A percentile compares a stretch with the other conserved stretches of the same genome.
Conservation (phyloP, 202 grass and related monocot species). For the Brachypodium distachyon region DNA sequence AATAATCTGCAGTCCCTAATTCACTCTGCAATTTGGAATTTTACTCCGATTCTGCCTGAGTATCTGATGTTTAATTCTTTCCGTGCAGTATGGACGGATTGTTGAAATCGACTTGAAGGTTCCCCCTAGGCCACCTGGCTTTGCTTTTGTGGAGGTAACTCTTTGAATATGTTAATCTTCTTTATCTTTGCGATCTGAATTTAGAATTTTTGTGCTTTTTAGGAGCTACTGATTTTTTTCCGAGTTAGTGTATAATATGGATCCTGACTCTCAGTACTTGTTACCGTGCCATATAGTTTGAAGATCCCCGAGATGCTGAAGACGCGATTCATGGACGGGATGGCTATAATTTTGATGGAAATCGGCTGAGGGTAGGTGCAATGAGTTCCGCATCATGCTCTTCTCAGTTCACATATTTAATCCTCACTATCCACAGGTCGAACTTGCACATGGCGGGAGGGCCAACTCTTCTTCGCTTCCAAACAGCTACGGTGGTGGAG, state of each 20-base stretch:
- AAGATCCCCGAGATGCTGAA: slow-evolving; percentile 70
- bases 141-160: slow-evolving; percentile 75
- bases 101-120: slow-evolving; percentile 82
- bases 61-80: background rate
- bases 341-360: slow-evolving; percentile 79
- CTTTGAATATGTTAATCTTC: background rate
- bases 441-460: slow-evolving; percentile 78
- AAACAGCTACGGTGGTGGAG: slow-evolving; percentile 32
- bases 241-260: background rate
- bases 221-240: background rate
- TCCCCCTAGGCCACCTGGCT: slow-evolving; percentile 71
- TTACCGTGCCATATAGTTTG: slow-evolving; percentile 45
- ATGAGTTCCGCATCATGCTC: background rate
- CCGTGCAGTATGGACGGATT: slow-evolving; percentile 62
- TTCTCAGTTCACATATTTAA: background rate
- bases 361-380: slow-evolving; percentile 44
- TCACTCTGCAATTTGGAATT: background rate
- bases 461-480: slow-evolving; percentile 43
- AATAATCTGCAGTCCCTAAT: background rate
- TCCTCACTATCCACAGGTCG: slow-evolving; percentile 34
- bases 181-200: background rate
- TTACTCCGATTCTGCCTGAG: background rate
- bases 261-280: background rate
- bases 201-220: background rate
- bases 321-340: slow-evolving; percentile 68